These are phyloP conservation scores for Oehlia diaphana DNA, from an alignment of 192 early-diverging fungal genomes.

Conservation along the genomic window DNA sequence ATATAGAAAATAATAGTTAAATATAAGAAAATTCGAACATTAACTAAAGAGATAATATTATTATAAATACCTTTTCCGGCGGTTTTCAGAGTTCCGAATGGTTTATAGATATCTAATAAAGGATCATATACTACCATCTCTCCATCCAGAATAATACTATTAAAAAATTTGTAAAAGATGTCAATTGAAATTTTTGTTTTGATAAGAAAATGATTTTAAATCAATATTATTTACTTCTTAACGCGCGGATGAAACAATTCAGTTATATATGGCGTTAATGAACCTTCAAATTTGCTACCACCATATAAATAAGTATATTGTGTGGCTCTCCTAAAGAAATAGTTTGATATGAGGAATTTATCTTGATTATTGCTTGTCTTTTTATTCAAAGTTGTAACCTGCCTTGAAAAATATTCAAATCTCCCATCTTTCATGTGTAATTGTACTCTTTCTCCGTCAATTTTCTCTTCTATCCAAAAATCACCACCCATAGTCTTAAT, in stretches of 20 bases:
- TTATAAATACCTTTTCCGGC: slow-evolving; percentile 48
- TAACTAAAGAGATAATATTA: not conserved
- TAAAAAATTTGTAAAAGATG: not conserved
- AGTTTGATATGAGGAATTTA: not conserved
- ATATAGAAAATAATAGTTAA: not conserved
- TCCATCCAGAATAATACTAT: slow-evolving; percentile 75
- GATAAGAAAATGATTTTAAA: not conserved
- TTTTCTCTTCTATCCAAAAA: slow-evolving; percentile 83
- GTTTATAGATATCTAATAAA: slow-evolving; percentile 55
- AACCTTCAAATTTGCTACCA: slow-evolving; percentile 47
- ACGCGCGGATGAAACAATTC: slow-evolving; percentile 49
- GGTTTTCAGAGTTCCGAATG: slow-evolving; percentile 77
- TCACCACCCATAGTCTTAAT: slow-evolving; percentile 46
- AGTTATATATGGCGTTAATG: slow-evolving; percentile 58
- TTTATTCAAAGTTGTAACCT: slow-evolving; percentile 19
- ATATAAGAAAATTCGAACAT: not conserved
- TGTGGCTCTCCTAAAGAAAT: slow-evolving; percentile 56
- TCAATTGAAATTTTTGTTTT: not conserved
- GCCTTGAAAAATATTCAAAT: slow-evolving; percentile 59
- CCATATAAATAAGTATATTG: slow-evolving; percentile 76
- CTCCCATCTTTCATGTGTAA: slow-evolving; percentile 59
- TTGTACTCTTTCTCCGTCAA: slow-evolving; percentile 79
- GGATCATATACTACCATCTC: slow-evolving; percentile 78
- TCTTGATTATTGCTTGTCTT: not conserved
- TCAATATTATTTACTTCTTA: slow-evolving; percentile 34